Base-by-base conservation (phyloP, 768 basidiomycete genomes). In the Inosperma sp. region DNA sequence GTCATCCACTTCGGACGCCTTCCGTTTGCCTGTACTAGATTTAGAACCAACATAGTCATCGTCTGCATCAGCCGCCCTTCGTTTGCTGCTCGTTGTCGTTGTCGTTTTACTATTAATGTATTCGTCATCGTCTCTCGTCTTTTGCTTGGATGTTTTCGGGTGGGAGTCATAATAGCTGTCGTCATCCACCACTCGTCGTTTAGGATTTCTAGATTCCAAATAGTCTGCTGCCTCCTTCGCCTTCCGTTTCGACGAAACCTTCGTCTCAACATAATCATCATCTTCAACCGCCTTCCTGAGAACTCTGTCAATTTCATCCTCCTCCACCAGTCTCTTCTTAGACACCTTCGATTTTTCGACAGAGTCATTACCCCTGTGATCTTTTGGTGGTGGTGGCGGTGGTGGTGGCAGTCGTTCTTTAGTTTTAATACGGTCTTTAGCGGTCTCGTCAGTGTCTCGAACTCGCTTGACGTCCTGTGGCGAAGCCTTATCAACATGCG, bases 81-180 rank as follows among this genome's bases (percentile, higher is more conserved):
- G 40, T 16, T 49, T 49, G 19, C n/a, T 9, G 48, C 31, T 54
- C 62, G 30, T 70, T 12, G 27, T 5, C 16, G 19, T 4, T 17
- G 5, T 37, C 14, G 48, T n/a, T 30, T 49, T 42, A 13, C 26
- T 42, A 51, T 43, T 44, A 41, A 39, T 42, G 25, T 26, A 19
- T 26, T 43, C 47, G 25, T 54, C 54, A 19, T 41, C 26, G 33
- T 48, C 51, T 40, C 46, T 44, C 26, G 23, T 43, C 34, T 49
- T 54, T 9, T 19, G 47, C 21, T 54, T 54, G 30, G 47, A 42
- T 25, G 34, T 25, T 26, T 47, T 47, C 33, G n/a, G n/a, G n/a
- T 23, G 33, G 22, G 22, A 7, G 16, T 30, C 16, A 3, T 19
- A n/a, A 33, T 34, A 17, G 23, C 14, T 25, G 25, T 40, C 44